phyloP scores from a whole-genome alignment of 306 rosid genomes.

The Macrotyloma uniflorum region DNA sequence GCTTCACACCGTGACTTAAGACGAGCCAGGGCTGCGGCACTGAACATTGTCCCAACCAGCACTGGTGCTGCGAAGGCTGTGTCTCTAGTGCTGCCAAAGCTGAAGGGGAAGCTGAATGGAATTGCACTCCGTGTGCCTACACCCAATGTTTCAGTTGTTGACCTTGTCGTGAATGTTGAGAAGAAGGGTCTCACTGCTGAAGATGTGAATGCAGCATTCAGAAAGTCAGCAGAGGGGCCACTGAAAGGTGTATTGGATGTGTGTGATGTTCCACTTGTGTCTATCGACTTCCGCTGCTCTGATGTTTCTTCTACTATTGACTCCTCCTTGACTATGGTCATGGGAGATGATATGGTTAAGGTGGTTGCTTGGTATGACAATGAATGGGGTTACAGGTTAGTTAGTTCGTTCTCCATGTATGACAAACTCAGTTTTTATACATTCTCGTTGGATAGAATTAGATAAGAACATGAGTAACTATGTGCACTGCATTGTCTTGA shows the following conservation, averaged over 20 bases:
- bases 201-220: slow-evolving; percentile 93
- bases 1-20: slow-evolving; percentile 98
- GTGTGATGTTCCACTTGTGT: slow-evolving; percentile 93
- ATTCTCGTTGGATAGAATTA: background rate
- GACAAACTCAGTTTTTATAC: background rate
- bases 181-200: slow-evolving; percentile 91
- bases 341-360: slow-evolving; percentile 99
- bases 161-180: slow-evolving; percentile 84
- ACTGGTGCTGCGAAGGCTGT: slow-evolving; percentile 99
- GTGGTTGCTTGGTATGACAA: slow-evolving; percentile 99
- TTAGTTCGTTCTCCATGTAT: background rate
- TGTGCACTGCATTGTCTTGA: too few species aligned
- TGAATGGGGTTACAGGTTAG: slow-evolving; percentile 99
- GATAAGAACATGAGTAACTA: background rate
- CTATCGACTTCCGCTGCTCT: slow-evolving; percentile 85
- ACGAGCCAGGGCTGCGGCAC: slow-evolving; percentile 95
- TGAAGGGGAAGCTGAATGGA: slow-evolving; percentile 97
- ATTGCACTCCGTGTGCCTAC: slow-evolving; percentile 98
- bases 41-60: slow-evolving; percentile 98
- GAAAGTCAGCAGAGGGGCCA: slow-evolving; percentile 89
- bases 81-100: slow-evolving; percentile 86
- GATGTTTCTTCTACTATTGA: slow-evolving; percentile 96
- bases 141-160: slow-evolving; percentile 94
- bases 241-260: slow-evolving; percentile 87
- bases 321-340: slow-evolving; percentile 95